These are phyloP conservation scores for Plasmodium malariae DNA, from an alignment of 169 alveolate species.

Conservation along the genomic window DNA sequence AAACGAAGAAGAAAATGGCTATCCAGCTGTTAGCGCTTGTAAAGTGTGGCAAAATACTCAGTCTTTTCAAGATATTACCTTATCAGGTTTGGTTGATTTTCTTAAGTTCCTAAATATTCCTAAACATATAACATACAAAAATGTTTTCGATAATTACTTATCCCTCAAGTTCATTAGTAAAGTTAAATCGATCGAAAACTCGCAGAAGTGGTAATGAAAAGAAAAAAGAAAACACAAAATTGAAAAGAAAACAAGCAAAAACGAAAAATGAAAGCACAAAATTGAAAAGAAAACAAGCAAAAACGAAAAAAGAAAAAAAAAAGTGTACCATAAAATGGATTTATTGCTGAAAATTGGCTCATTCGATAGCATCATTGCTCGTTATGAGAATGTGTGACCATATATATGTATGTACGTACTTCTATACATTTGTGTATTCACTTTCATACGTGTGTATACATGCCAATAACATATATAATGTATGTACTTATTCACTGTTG, in stretches of 20 bases:
- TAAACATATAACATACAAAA: slow-evolving; percentile 82
- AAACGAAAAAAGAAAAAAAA: not conserved
- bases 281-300: not conserved
- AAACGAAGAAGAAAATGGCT: slow-evolving; percentile 79
- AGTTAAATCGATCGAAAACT: slow-evolving; percentile 59
- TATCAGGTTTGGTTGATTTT: slow-evolving; percentile 84
- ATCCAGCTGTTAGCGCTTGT: slow-evolving; percentile 86
- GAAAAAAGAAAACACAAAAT: not conserved
- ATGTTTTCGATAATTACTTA: slow-evolving; percentile 81
- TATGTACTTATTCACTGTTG: not conserved
- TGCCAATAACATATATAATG: not conserved
- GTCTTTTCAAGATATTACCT: slow-evolving; percentile 83
- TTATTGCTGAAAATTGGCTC: not conserved
- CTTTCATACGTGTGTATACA: not conserved
- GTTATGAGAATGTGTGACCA: not conserved
- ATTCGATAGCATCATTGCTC: too few relatives aligned
- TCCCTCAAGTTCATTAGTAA: slow-evolving; percentile 80
- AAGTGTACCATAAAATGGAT: not conserved
- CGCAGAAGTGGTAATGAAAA: slow-evolving; percentile 49
- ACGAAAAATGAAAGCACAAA: not conserved
- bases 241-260: too few relatives aligned
- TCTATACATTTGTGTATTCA: not conserved
- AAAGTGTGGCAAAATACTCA: slow-evolving; percentile 87
- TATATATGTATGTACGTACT: not conserved
- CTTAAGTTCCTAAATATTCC: slow-evolving; percentile 84